Evolutionary conservation across 2,329 filamentous ascomycete species (phyloP), one percentile per base, ranked within the genome.

Genomic region (Trichoderma brevicompactum): DNA sequence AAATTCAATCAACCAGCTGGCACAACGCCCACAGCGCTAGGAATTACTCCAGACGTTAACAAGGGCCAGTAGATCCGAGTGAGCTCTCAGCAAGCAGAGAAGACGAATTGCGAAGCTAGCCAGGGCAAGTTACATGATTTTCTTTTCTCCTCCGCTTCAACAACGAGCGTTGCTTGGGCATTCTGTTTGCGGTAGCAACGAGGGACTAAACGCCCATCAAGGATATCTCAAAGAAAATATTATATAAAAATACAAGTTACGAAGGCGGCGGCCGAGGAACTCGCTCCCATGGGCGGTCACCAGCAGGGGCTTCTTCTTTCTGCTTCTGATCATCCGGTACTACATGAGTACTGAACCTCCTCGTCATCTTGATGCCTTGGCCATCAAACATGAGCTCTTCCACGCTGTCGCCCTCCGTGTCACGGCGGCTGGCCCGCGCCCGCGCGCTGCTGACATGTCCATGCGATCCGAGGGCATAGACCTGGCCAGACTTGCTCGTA

Each of bases 341-440:
- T 4, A 54, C 41, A 40, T 64, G 41, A 17, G 46, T 36, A 17
- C 44, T 60, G 13, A 60, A 41, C 12, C 56, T 60, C 56, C 54
- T 41, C 56, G 36, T 60, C 44, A 50, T 50, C 46, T 50, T 50
- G 15, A 41, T 60, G 5, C 34, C 36, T 28, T 28, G 23, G 23
- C 23, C 23, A 15, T 50, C 15, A 17, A 50, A 50, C 15, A 60
- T 60, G 46, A 23, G 44, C 10, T 50, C 44, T 5, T 50, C 44
- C 3, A 50, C 46, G 19, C 36, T 32, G 7, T 60, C 56, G 1
- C 19, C 56, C 56, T 60, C 44, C 8, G 8, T 40, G 2, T 58
- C 54, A 13, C 54, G 54, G 8, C n/a, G 38, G 40, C 23, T 46
- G 9, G 4, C 28, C 1, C 54, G 54, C 15, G 19, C 40, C n/a